Percentiles rank a stretch among this genome's conserved stretches.
Evolutionary conservation across 768 basidiomycete genomes (phyloP).

Genomic region (Lactifluus echinatus): DNA sequence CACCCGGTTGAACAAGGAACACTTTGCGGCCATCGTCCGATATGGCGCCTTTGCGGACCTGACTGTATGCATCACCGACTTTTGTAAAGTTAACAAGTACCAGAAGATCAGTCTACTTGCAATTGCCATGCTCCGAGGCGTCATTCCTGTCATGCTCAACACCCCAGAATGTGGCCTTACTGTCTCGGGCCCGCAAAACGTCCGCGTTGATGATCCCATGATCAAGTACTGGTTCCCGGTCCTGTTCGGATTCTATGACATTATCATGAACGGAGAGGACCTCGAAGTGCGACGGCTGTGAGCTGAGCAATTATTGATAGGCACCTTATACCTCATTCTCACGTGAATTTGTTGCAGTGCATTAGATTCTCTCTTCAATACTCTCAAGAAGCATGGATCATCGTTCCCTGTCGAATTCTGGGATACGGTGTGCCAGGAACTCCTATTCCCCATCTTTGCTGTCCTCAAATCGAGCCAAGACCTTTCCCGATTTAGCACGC

Average conservation of each 20-base stretch:
- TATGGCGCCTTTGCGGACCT: constrained; percentile 94
- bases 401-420: constrained; percentile 89
- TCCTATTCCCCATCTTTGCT: constrained; percentile 97
- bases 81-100: constrained; percentile 98
- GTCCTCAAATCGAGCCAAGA: constrained; percentile 91
- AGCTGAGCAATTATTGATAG: constrained; percentile 28
- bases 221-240: constrained; percentile 97
- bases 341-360: constrained; percentile 47
- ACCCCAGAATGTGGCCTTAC: constrained; percentile 57
- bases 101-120: constrained; percentile 96
- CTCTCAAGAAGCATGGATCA: constrained; percentile 82
- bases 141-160: constrained; percentile 86
- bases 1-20: constrained; percentile 79
- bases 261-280: constrained; percentile 99
- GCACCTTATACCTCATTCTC: neutral
- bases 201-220: constrained; percentile 70
- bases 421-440: constrained; percentile 94
- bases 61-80: constrained; percentile 96
- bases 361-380: constrained; percentile 91
- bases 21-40: constrained; percentile 84
- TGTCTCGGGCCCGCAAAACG: constrained; percentile 28
- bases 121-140: constrained; percentile 90
- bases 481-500: constrained; percentile 84
- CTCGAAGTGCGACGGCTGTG: constrained; percentile 94
- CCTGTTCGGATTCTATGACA: constrained; percentile 96